A percentile compares a stretch with the other conserved stretches of the same genome.
Evolutionary conservation across 208 protist genomes (phyloP).

Genomic region (Acanthamoeba royreba): DNA sequence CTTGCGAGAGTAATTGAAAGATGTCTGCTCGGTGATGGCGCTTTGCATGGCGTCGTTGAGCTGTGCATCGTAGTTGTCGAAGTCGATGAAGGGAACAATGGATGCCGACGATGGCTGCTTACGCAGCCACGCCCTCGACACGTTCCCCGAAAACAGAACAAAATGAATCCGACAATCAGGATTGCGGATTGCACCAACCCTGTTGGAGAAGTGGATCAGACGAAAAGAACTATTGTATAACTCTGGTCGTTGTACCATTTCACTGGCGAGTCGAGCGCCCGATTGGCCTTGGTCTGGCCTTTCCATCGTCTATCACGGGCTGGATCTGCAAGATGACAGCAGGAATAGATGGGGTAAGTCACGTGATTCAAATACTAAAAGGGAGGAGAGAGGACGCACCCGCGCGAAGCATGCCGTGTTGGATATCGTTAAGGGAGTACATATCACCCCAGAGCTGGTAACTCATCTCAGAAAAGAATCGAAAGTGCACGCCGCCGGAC

Average conservation of each 20-base stretch:
- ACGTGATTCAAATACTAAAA: not conserved
- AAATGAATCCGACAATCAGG: not conserved
- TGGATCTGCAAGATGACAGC: not conserved
- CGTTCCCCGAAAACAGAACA: not conserved
- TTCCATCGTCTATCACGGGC: not conserved
- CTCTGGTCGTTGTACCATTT: not conserved
- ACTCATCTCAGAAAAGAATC: slow-evolving; percentile 29
- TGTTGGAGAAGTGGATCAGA: not conserved
- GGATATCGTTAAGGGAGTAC: not conserved
- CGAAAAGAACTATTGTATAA: not conserved
- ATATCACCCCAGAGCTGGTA: not conserved
- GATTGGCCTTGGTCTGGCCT: not conserved
- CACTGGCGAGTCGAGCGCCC: not conserved
- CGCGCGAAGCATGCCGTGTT: not conserved
- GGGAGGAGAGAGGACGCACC: not conserved
- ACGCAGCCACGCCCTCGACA: not conserved
- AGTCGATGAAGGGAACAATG: not conserved
- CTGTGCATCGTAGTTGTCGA: not conserved
- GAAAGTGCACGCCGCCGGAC: not conserved
- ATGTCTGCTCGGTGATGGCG: not conserved
- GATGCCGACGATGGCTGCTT: not conserved
- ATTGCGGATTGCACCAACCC: not conserved
- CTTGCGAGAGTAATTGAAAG: slow-evolving; percentile 2
- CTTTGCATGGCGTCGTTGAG: not conserved
- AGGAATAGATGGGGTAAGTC: not conserved